Conservation (phyloP, 2,329 filamentous ascomycete species). For the Alternaria sp. region DNA sequence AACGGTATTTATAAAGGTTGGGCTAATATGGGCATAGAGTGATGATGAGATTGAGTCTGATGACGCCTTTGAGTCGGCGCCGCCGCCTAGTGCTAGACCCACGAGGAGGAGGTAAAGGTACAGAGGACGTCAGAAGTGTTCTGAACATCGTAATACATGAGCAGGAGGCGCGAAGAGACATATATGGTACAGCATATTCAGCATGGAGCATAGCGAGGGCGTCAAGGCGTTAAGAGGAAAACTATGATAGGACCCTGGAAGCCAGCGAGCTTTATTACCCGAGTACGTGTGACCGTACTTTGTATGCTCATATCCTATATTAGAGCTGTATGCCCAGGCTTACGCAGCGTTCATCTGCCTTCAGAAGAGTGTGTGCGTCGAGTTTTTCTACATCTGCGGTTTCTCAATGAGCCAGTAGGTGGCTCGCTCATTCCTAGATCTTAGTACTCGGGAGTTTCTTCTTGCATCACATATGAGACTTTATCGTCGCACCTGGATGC, state of each 20-base stretch:
- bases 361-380: neutral
- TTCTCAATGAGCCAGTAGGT: neutral
- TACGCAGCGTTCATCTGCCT: neutral
- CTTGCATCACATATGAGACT: neutral
- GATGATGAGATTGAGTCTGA: slow-evolving; percentile 55
- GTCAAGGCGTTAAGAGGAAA: slow-evolving; percentile 14
- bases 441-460: neutral
- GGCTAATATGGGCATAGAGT: slow-evolving; percentile 38
- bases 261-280: neutral
- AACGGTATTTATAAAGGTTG: neutral
- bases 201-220: slow-evolving; percentile 34
- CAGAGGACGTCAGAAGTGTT: neutral
- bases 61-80: slow-evolving; percentile 51
- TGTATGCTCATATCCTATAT: neutral
- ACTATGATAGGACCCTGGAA: neutral
- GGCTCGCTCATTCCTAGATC: neutral
- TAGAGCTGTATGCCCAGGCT: neutral
- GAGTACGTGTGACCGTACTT: neutral
- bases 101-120: slow-evolving; percentile 37
- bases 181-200: neutral
- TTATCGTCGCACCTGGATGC: neutral
- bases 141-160: neutral
- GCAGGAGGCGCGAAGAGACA: neutral
- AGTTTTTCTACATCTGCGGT: neutral
- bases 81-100: slow-evolving; percentile 29